Evolutionary conservation across 2,329 filamentous ascomycete genomes (phyloP), one percentile per base, ranked within the genome.

Genomic region (Botrytis galanthina): DNA sequence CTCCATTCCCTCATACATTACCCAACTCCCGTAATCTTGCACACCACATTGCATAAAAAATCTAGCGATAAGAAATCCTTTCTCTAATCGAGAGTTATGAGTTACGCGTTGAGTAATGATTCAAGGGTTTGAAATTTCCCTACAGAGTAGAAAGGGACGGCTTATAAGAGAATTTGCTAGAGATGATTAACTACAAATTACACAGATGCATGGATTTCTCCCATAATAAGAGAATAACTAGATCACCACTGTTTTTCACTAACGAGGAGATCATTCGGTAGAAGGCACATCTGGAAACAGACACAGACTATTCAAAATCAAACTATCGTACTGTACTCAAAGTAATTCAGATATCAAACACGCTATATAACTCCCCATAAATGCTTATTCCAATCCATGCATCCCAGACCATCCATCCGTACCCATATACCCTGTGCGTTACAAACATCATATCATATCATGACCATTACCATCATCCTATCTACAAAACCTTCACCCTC

Each of bases 401-500:
- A 39, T 37, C 37, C 48, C 48, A 32, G 32, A 37, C 48, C 18
- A 39, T 54, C 16, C 16, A 54, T 54, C 16, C 26, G 18, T 42
- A 29, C 26, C 66, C 48, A 57, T 54, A 42, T 42, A 42, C 29
- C 20, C 64, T 5, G 46, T 57, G 46, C 35, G 18, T 57, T 22
- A 18, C 35, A 9, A 57, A 51, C 26, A 39, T 20, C 1, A 39
- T 29, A 37, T 42, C 39, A 67, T 54, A 39, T 39, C 37, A 39
- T 42, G 6, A 29, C 29, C 29, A 37, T 14, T n/a, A 22, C 20
- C 32, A 29, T 42, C 39, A 37, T 18, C 44, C 20, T 16, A 70
- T 78, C 18, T 74, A 80, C 54, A 81, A 74, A 39, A 77, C 73
- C 81, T 92, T 92, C 20, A 90, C 87, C 81, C 88, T 89, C 86